A percentile compares a stretch with the other conserved stretches of the same genome.
Evolutionary conservation across 495 filamentous ascomycete genomes (phyloP).

Genomic region (Bombardia bombarda): DNA sequence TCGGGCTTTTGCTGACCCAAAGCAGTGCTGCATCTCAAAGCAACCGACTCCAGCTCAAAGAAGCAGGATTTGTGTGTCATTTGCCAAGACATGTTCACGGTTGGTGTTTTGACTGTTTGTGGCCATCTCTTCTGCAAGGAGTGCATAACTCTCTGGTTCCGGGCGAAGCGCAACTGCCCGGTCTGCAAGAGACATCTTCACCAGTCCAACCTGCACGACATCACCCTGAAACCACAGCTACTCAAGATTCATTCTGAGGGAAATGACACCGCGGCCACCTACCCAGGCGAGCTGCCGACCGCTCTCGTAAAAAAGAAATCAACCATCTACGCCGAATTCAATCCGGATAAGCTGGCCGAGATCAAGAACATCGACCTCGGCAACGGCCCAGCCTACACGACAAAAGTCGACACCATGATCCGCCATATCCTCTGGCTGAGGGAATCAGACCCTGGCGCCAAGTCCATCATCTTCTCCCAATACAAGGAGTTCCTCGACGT

Average conservation of each 20-base stretch:
- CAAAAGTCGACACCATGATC: constrained; percentile 78
- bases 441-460: constrained; percentile 74
- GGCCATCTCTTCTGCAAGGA: constrained; percentile 87
- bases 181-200: constrained; percentile 65
- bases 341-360: constrained; percentile 57
- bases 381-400: constrained; percentile 65
- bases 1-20: constrained; percentile 12
- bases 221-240: constrained; percentile 72
- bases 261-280: not conserved
- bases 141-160: constrained; percentile 73
- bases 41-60: constrained; percentile 45
- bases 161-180: constrained; percentile 55
- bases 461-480: constrained; percentile 88
- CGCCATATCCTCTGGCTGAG: constrained; percentile 81
- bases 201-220: constrained; percentile 62
- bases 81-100: constrained; percentile 62
- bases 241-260: constrained; percentile 61
- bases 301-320: constrained; percentile 16
- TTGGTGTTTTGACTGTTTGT: constrained; percentile 79
- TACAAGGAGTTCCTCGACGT: constrained; percentile 68
- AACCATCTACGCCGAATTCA: constrained; percentile 70
- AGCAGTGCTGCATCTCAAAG: constrained; percentile 39
- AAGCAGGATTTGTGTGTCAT: constrained; percentile 68
- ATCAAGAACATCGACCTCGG: constrained; percentile 80
- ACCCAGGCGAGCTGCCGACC: not conserved